Percentiles rank a stretch among this genome's conserved stretches.
phyloP scores from a whole-genome alignment of 2,329 filamentous ascomycete species.

The Fusarium subtropicale region DNA sequence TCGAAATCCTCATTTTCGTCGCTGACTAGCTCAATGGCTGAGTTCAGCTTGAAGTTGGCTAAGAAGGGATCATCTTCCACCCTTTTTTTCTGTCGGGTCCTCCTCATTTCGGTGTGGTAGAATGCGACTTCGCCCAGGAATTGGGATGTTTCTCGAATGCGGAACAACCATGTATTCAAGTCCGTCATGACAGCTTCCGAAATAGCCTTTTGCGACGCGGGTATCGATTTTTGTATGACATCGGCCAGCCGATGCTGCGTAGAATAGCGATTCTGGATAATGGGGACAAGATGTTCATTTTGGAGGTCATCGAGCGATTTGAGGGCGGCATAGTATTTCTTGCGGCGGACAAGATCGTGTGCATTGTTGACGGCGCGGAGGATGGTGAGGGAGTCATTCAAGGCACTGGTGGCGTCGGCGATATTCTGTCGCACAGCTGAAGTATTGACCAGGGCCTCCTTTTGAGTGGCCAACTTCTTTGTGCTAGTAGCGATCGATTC shows the following conservation, averaged over 20 bases:
- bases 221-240: constrained; percentile 95
- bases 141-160: constrained; percentile 94
- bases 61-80: constrained; percentile 81
- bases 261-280: constrained; percentile 82
- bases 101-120: constrained; percentile 91
- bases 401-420: constrained; percentile 86
- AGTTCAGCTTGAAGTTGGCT: constrained; percentile 89
- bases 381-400: constrained; percentile 93
- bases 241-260: constrained; percentile 95
- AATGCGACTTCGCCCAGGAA: constrained; percentile 97
- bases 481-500: constrained; percentile 96
- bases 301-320: constrained; percentile 95
- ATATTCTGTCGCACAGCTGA: constrained; percentile 94
- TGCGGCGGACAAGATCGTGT: constrained; percentile 89
- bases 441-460: constrained; percentile 93
- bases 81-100: constrained; percentile 84
- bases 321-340: constrained; percentile 94
- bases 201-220: constrained; percentile 90
- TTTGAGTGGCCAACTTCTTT: constrained; percentile 92
- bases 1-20: constrained; percentile 97
- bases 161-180: constrained; percentile 95
- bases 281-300: constrained; percentile 86
- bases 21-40: constrained; percentile 92
- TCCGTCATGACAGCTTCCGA: constrained; percentile 98
- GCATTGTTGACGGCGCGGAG: constrained; percentile 93